Conservation (phyloP, 306 rosid genomes). For the Quercus cerris region DNA sequence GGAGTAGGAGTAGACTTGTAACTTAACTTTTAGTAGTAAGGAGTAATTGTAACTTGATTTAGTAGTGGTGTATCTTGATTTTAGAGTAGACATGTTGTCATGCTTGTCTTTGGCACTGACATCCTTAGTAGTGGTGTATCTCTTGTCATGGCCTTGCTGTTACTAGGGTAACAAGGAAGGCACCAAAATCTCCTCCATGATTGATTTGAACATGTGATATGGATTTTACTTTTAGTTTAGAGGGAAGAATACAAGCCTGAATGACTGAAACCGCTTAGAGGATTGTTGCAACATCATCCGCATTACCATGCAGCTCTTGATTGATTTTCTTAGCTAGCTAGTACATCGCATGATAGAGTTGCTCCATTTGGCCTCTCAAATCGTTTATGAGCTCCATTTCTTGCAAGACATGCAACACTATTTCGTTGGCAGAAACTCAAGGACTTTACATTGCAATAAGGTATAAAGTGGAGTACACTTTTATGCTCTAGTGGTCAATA, state of each 20-base stretch:
- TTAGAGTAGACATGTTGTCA: no score
- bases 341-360: slow-evolving; percentile 64
- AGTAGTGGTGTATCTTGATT: no score
- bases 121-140: no score
- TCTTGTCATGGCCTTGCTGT: background rate
- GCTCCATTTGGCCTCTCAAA: slow-evolving; percentile 75
- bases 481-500: no score
- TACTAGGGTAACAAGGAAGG: background rate
- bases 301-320: slow-evolving; percentile 72
- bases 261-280: slow-evolving; percentile 40
- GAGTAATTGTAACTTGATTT: no score
- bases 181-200: background rate
- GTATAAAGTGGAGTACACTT: background rate
- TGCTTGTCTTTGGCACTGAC: no score
- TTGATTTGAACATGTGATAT: background rate
- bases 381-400: slow-evolving; percentile 71
- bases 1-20: no score
- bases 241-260: slow-evolving; percentile 34
- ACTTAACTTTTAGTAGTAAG: no score
- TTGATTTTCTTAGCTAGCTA: slow-evolving; percentile 56
- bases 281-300: slow-evolving; percentile 59
- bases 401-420: slow-evolving; percentile 25
- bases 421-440: background rate
- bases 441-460: background rate
- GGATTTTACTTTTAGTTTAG: background rate